Evolutionary conservation across 768 basidiomycete species (phyloP).

Genomic region (Tricholoma saponaceum): DNA sequence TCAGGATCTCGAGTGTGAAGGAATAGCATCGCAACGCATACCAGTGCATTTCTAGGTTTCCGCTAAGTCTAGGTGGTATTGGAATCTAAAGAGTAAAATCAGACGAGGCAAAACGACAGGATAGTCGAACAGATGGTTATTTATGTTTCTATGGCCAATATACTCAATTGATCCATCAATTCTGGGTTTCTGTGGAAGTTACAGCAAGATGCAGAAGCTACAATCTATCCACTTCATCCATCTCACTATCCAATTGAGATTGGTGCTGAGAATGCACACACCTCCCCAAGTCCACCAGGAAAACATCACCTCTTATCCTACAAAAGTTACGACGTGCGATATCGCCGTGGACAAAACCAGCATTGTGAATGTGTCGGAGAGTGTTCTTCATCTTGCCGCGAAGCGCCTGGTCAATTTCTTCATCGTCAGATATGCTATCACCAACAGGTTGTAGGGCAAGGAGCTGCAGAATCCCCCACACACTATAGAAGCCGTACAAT

Average conservation of each 20-base stretch:
- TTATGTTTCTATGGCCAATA: background rate
- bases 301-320: background rate
- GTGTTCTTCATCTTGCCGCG: constrained; percentile 12
- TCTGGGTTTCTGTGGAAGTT: background rate
- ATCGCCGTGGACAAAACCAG: constrained; percentile 5
- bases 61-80: too few species aligned
- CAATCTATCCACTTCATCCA: background rate
- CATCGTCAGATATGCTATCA: background rate
- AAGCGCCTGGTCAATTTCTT: constrained; percentile 4
- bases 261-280: background rate
- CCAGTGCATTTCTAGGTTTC: too few species aligned
- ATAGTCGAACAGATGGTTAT: background rate
- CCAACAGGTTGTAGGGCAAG: constrained; percentile 11
- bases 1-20: too few species aligned
- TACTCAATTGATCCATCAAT: background rate
- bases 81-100: too few species aligned
- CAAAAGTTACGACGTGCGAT: constrained; percentile 1
- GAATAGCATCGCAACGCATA: too few species aligned
- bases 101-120: too few species aligned
- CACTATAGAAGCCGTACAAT: constrained; percentile 12
- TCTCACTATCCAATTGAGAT: background rate
- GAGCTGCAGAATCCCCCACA: constrained; percentile 17
- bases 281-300: constrained; percentile 2
- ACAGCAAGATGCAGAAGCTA: background rate
- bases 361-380: constrained; percentile 12